phyloP scores from a whole-genome alignment of 1,139 yeast species.

The Kurtzmaniella quercitrusa region DNA sequence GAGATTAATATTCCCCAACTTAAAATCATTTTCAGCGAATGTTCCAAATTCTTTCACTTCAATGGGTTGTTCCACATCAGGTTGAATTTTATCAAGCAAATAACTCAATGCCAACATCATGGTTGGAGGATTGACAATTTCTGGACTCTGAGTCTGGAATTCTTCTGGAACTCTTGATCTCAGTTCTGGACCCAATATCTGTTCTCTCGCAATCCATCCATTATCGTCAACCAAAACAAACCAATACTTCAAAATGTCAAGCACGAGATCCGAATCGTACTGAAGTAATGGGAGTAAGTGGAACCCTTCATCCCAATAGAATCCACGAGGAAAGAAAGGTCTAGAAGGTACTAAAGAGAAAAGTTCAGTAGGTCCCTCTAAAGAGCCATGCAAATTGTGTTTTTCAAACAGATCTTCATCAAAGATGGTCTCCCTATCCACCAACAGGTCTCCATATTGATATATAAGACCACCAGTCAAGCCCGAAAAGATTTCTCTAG shows the following conservation, averaged over 20 bases:
- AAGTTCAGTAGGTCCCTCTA: conserved; percentile 68
- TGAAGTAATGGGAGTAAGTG: conserved; percentile 78
- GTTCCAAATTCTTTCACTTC: conserved; percentile 14
- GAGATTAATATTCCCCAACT: conserved; percentile 50
- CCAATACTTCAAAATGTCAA: conserved; percentile 87
- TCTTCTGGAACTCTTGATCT: conserved; percentile 85
- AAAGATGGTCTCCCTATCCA: conserved; percentile 65
- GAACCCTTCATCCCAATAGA: conserved; percentile 99
- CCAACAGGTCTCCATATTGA: conserved; percentile 81
- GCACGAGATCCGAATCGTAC: conserved; percentile 78
- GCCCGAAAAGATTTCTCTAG: conserved; percentile 75
- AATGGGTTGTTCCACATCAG: conserved; percentile 18
- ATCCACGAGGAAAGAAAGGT: conserved; percentile 94
- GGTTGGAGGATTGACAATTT: conserved; percentile 95
- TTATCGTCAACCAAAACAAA: conserved; percentile 76
- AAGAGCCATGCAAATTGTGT: conserved; percentile 44
- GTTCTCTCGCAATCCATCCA: conserved; percentile 98
- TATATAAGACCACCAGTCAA: conserved; percentile 88
- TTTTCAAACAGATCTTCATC: conserved; percentile 65
- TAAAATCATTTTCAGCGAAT: conserved; percentile 12
- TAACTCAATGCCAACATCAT: conserved; percentile 74
- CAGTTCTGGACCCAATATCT: conserved; percentile 88
- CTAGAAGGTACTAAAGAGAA: conserved; percentile 89
- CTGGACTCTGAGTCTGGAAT: conserved; percentile 82
- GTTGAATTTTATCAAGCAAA: conserved; percentile 44